Evolutionary conservation across 495 filamentous ascomycete species (phyloP).

Genomic region (Margaritispora aquatica): DNA sequence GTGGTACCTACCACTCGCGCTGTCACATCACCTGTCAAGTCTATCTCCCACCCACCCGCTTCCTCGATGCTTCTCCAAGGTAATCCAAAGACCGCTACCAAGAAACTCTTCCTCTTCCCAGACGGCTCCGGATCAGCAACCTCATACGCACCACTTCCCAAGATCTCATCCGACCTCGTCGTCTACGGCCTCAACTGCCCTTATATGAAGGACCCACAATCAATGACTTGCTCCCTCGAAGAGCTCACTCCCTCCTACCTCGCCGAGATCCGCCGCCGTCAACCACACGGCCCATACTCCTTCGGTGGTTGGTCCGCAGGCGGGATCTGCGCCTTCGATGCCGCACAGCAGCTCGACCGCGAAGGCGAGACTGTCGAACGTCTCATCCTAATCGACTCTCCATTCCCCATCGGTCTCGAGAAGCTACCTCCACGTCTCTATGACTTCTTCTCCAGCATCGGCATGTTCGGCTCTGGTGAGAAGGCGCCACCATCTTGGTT

Average conservation of each 20-base stretch:
- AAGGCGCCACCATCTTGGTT: slow-evolving; percentile 69
- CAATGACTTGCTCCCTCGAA: slow-evolving; percentile 46
- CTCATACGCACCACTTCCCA: slow-evolving; percentile 51
- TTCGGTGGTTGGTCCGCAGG: slow-evolving; percentile 81
- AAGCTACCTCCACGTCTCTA: slow-evolving; percentile 3
- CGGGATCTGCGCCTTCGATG: slow-evolving; percentile 83
- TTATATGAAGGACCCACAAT: slow-evolving; percentile 50
- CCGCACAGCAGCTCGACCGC: slow-evolving; percentile 63
- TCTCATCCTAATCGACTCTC: slow-evolving; percentile 69
- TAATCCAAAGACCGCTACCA: slow-evolving; percentile 49
- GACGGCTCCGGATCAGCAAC: slow-evolving; percentile 69
- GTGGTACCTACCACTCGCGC: neutral
- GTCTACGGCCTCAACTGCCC: slow-evolving; percentile 62
- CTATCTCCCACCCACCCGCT: slow-evolving; percentile 16
- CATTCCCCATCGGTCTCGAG: slow-evolving; percentile 5
- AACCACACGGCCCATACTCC: slow-evolving; percentile 61
- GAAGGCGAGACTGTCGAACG: slow-evolving; percentile 63
- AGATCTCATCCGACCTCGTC: slow-evolving; percentile 37
- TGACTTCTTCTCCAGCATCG: slow-evolving; percentile 24
- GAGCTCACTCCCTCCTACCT: slow-evolving; percentile 50
- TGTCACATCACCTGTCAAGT: neutral
- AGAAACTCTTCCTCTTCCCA: slow-evolving; percentile 65
- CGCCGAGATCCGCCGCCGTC: slow-evolving; percentile 53
- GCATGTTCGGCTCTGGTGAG: slow-evolving; percentile 63
- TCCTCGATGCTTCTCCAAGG: slow-evolving; percentile 58